Base-by-base conservation (phyloP, 371 early-diverging fungal species). In the Zancudomyces culisetae region DNA sequence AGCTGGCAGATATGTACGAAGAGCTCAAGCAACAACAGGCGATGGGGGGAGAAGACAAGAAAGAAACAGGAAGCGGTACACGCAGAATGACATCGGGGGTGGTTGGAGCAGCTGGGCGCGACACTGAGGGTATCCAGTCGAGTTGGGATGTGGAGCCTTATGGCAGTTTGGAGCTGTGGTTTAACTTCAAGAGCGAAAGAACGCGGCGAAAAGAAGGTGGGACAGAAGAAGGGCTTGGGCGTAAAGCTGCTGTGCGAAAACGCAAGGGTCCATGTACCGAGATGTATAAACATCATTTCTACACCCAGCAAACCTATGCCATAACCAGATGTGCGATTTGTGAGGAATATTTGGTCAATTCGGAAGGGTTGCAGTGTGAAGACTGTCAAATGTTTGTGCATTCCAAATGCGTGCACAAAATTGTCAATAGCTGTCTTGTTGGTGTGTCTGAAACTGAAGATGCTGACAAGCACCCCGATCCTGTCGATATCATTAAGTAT, bases 331-430 rank as follows among this genome's bases (percentile, higher is more conserved):
- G 97, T 65, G 90, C 93, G 1, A 64, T 87, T 3, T 96, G 97
- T 69, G 67, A 72, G 45, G 95, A 94, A 56, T 87, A 90, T 54
- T 72, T 93, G 43, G 81, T 89, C 43, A 83, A 80, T 56, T 79
- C 80, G 12, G 74, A 77, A 28, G 89, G 90, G 3, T 83, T 78
- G 61, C 89, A 89, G 60, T 96, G 95, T 66, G 85, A 92, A 70
- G 88, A 82, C 56, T 98, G 98, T 72, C 80, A 80, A 51, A 83
- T 87, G 62, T 81, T 87, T 45, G 92, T 91, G 57, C 99, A 98
- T 62, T 80, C 80, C 54, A 82, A 81, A 56, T 98, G 99, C 57
- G 77, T 81, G 45, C 60, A 68, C 20, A 74, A 74, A 29, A 87
- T 94, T 18, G 79, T 94, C 18, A 80, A 85, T 13, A 84, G 87